Percentiles rank a stretch among this genome's conserved stretches.
These are phyloP conservation scores for Suillus americanus DNA, from an alignment of 768 basidiomycete genomes.

Conservation along the genomic window DNA sequence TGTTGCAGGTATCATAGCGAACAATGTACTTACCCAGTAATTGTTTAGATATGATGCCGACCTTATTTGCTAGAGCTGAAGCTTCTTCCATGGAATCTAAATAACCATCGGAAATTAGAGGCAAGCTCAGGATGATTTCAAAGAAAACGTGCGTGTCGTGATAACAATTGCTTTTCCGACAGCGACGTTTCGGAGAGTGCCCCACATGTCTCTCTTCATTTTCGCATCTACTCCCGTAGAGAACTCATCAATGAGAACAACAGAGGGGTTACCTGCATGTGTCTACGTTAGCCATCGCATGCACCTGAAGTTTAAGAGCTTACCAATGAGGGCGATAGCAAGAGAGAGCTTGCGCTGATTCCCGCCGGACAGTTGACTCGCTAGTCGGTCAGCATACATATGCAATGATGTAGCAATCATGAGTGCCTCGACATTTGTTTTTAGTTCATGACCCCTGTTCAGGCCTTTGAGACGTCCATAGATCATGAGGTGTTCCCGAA, in stretches of 20 bases:
- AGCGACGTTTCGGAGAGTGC: constrained; percentile 61
- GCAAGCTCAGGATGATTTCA: constrained; percentile 9
- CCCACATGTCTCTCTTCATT: constrained; percentile 86
- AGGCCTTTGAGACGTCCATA: constrained; percentile 78
- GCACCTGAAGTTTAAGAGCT: neutral
- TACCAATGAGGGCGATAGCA: constrained; percentile 74
- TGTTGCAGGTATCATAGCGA: neutral
- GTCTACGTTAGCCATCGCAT: neutral
- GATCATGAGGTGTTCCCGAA: constrained; percentile 70
- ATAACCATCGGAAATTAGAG: neutral
- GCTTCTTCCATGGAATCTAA: constrained; percentile 85
- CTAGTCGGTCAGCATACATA: constrained; percentile 66
- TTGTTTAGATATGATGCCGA: constrained; percentile 71
- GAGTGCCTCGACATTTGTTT: constrained; percentile 53
- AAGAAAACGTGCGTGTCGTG: constrained; percentile 56
- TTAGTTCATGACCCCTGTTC: constrained; percentile 44
- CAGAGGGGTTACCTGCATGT: constrained; percentile 64
- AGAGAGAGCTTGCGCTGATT: constrained; percentile 77
- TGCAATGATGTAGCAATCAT: constrained; percentile 58
- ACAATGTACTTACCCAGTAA: constrained; percentile 54
- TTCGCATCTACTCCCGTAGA: constrained; percentile 82
- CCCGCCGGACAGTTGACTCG: constrained; percentile 74
- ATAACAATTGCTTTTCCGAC: constrained; percentile 70
- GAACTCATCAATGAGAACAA: constrained; percentile 81
- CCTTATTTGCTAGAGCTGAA: constrained; percentile 71